Percentiles rank a stretch among this genome's conserved stretches.
These are phyloP conservation scores for Kappamyces sp. DNA, from an alignment of 192 early-diverging fungal species.

Conservation along the genomic window DNA sequence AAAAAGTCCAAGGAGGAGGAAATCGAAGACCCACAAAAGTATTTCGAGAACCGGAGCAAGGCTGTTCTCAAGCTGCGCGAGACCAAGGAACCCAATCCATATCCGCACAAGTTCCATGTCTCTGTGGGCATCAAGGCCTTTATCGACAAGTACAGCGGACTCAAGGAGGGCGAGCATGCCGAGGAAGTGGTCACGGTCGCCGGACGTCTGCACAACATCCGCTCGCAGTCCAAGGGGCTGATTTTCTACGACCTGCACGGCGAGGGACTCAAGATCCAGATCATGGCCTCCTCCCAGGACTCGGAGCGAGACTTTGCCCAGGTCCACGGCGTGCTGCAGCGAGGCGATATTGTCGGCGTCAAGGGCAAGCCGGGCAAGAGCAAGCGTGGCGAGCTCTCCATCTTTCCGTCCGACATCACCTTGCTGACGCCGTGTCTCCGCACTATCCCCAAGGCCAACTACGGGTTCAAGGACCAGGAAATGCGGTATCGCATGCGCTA, in stretches of 20 bases:
- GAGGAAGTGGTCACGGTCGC: slow-evolving; percentile 73
- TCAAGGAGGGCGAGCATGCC: slow-evolving; percentile 64
- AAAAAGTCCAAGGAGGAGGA: slow-evolving; percentile 67
- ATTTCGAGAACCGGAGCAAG: slow-evolving; percentile 96
- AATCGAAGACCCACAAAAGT: slow-evolving; percentile 74
- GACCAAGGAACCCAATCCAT: slow-evolving; percentile 79
- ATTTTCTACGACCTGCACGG: slow-evolving; percentile 93
- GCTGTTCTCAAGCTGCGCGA: slow-evolving; percentile 75
- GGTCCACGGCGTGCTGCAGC: slow-evolving; percentile 73
- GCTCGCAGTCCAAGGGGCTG: slow-evolving; percentile 80
- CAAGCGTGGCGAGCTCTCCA: slow-evolving; percentile 91
- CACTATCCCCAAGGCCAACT: slow-evolving; percentile 91
- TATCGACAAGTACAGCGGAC: slow-evolving; percentile 69
- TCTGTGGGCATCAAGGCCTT: slow-evolving; percentile 75
- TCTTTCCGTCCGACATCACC: slow-evolving; percentile 81
- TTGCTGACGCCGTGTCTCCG: slow-evolving; percentile 91
- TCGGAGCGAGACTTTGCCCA: slow-evolving; percentile 61
- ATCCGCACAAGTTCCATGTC: slow-evolving; percentile 98
- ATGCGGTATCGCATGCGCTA: slow-evolving; percentile 95
- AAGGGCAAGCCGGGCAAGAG: slow-evolving; percentile 83
- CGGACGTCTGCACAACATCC: slow-evolving; percentile 95
- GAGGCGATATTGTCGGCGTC: slow-evolving; percentile 97
- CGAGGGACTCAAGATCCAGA: slow-evolving; percentile 91
- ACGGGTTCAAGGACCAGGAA: slow-evolving; percentile 97
- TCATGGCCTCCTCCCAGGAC: slow-evolving; percentile 77